A percentile compares a stretch with the other conserved stretches of the same genome.
These are phyloP conservation scores for Leucosporidium yakuticum DNA, from an alignment of 768 basidiomycete species.

Conservation along the genomic window DNA sequence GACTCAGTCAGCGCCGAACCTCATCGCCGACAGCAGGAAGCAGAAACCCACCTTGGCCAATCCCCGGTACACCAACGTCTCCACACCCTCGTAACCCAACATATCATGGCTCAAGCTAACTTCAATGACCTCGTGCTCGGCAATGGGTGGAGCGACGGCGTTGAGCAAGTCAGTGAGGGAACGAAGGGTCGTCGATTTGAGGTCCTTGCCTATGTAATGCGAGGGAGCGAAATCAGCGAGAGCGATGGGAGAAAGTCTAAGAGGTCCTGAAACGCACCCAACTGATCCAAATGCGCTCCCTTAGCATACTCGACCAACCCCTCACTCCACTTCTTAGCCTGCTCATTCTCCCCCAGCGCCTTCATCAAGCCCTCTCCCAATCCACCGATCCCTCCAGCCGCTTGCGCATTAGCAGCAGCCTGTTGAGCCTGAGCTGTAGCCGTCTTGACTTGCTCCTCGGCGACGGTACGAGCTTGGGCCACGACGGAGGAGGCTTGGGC, in stretches of 20 bases:
- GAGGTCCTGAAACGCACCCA: no score
- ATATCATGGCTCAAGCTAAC: conserved; percentile 95
- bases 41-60: conserved; percentile 63
- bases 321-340: conserved; percentile 81
- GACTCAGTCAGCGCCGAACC: background rate
- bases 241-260: background rate
- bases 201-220: conserved; percentile 65
- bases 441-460: conserved; percentile 83
- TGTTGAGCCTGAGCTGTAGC: conserved; percentile 52
- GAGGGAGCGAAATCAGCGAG: background rate
- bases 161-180: conserved; percentile 88
- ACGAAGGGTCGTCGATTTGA: conserved; percentile 77
- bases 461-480: conserved; percentile 59
- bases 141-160: conserved; percentile 95
- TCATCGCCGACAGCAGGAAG: background rate
- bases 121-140: conserved; percentile 95
- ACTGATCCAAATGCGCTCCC: conserved; percentile 78
- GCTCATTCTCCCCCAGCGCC: conserved; percentile 54
- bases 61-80: conserved; percentile 84
- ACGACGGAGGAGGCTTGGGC: conserved; percentile 33
- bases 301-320: conserved; percentile 82
- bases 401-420: conserved; percentile 39
- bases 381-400: conserved; percentile 34
- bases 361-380: conserved; percentile 18
- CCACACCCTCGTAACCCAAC: conserved; percentile 91